phyloP scores from a whole-genome alignment of 768 basidiomycete species.

The Scleroderma bovista region DNA sequence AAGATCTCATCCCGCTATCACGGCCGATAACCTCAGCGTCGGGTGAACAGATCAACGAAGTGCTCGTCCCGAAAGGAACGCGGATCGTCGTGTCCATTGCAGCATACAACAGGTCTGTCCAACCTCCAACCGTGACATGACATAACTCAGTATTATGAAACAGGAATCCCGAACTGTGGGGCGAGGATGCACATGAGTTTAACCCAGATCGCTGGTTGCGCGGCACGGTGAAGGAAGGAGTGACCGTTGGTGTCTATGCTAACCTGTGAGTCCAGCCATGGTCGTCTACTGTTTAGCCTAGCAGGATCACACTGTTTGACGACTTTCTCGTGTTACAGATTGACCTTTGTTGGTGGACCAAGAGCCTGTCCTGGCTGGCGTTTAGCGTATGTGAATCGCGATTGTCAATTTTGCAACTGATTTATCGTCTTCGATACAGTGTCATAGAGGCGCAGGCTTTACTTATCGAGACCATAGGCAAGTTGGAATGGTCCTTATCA shows the following conservation, averaged over 20 bases:
- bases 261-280: conserved; percentile 18
- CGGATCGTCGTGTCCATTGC: conserved; percentile 16
- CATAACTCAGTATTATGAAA: background rate
- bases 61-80: conserved; percentile 19
- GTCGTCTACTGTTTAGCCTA: too few species aligned
- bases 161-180: conserved; percentile 26
- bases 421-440: conserved; percentile 3
- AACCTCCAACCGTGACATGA: background rate
- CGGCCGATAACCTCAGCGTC: conserved; percentile 17
- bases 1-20: conserved; percentile 33
- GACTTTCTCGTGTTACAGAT: background rate
- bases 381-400: conserved; percentile 7
- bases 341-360: background rate
- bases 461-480: conserved; percentile 41
- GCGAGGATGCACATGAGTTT: conserved; percentile 25
- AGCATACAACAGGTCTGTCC: conserved; percentile 23
- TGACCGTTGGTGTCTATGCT: conserved; percentile 15
- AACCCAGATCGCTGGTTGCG: conserved; percentile 25
- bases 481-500: conserved; percentile 41
- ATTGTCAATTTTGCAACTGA: background rate
- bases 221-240: conserved; percentile 2
- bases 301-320: too few species aligned
- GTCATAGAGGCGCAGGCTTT: conserved; percentile 48
- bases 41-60: conserved; percentile 17
- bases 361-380: conserved; percentile 8